Evolutionary conservation across 2,329 filamentous ascomycete genomes (phyloP), one percentile per base, ranked within the genome.

Genomic region (Diaporthe vexans): DNA sequence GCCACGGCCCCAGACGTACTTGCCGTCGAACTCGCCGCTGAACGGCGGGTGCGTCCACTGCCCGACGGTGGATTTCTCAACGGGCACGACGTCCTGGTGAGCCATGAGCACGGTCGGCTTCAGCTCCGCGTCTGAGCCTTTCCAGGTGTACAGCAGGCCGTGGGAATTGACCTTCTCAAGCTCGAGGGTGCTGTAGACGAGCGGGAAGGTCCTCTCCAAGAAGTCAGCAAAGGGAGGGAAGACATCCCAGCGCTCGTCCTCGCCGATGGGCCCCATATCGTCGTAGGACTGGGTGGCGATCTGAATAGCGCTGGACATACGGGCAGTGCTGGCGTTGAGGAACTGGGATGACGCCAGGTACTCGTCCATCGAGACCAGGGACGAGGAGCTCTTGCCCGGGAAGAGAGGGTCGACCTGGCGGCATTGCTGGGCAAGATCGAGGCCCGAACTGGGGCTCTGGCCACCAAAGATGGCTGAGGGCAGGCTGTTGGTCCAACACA

Each of bases 61-160:
- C 6, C 77, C 78, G 13, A 86, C 77, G 0, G 87, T 89, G 7
- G 87, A 83, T 8, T 86, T 84, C 3, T 85, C 85, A 0, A 91
- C 90, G 2, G 90, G 91, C 4, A 93, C 91, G 15, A 91, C 90
- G 79, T 93, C 91, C 78, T 92, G 90, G 79, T 93, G 91, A 1
- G 90, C 91, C 85, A 91, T 89, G 58, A 93, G 82, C 33, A 92
- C 82, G 4, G 88, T 86, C 0, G 90, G 90, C 80, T 89, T 90
- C 46, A 91, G 81, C 1, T 78, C 79, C 3, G 81, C 75, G 54
- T 91, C 83, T 8, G 83, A 85, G 9, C 91, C 91, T 61, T 86
- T 76, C 86, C 90, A 90, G 3, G 89, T 91, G 79, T 87, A 91
- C 43, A 92, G 79, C 59, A 92, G 82, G 6, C 88, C 91, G 78